Evolutionary conservation across 441 rosid genomes (phyloP).

Genomic region (Eugenia klotzschiana): DNA sequence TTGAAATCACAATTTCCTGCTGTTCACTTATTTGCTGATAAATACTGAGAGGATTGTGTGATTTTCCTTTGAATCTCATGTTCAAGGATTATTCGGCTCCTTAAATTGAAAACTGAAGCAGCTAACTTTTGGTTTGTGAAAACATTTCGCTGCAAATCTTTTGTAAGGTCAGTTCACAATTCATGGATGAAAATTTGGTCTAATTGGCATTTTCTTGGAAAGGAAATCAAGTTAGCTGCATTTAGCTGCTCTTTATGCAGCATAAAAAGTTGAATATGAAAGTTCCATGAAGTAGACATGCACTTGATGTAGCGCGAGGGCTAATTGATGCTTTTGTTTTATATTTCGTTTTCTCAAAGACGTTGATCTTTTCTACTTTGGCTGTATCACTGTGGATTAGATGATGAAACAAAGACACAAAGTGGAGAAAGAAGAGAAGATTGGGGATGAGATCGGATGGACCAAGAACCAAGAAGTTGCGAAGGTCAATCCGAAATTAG

Average conservation of each 20-base stretch:
- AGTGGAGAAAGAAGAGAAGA: slow-evolving; percentile 51
- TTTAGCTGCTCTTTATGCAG: neutral
- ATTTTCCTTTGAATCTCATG: neutral
- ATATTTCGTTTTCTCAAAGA: neutral
- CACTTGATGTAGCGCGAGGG: neutral
- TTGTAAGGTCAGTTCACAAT: neutral
- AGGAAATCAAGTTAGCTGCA: neutral
- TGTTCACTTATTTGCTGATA: neutral
- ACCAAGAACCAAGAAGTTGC: slow-evolving; percentile 59
- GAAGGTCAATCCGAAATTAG: slow-evolving; percentile 55
- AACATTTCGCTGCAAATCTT: neutral
- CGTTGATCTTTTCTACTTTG: neutral
- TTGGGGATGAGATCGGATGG: slow-evolving; percentile 60
- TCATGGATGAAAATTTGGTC: neutral
- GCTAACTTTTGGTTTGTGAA: neutral
- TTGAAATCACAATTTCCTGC: neutral
- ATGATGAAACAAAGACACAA: slow-evolving; percentile 86
- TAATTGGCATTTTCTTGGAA: neutral
- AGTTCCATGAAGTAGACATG: neutral
- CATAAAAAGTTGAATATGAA: neutral
- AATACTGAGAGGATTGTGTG: neutral
- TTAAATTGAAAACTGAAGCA: neutral
- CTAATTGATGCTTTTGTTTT: neutral
- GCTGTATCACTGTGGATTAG: slow-evolving; percentile 10
- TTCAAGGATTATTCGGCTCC: neutral